Percentiles rank a stretch among this genome's conserved stretches.
Evolutionary conservation across 768 basidiomycete genomes (phyloP).

Genomic region (Xerocomellus chrysenteron): DNA sequence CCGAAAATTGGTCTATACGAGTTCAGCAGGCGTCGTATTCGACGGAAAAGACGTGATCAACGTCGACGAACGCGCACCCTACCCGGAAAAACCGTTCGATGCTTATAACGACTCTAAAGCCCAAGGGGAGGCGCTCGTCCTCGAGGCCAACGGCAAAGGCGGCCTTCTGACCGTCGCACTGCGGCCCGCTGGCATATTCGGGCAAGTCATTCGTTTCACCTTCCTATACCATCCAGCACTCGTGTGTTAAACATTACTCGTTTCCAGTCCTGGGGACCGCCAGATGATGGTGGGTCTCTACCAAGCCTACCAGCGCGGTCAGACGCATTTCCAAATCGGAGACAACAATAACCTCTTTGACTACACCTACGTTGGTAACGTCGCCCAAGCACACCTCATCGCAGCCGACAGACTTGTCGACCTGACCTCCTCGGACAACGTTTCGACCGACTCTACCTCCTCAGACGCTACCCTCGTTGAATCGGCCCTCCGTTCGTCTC

Average conservation of each 20-base stretch:
- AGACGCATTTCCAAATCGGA: constrained; percentile 93
- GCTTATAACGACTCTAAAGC: constrained; percentile 95
- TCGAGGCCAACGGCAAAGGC: constrained; percentile 82
- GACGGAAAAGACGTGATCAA: constrained; percentile 78
- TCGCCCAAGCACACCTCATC: constrained; percentile 90
- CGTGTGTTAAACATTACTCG: neutral
- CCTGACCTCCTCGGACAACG: constrained; percentile 40
- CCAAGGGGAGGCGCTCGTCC: constrained; percentile 77
- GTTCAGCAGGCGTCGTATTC: constrained; percentile 88
- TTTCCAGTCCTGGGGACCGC: constrained; percentile 80
- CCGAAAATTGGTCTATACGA: constrained; percentile 90
- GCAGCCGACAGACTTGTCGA: constrained; percentile 82
- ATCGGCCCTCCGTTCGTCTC: constrained; percentile 41
- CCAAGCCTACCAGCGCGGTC: constrained; percentile 72
- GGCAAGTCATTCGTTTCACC: constrained; percentile 47
- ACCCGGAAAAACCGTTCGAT: constrained; percentile 75
- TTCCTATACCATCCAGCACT: neutral
- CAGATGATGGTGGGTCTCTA: constrained; percentile 81
- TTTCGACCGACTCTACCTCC: constrained; percentile 8
- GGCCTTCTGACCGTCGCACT: constrained; percentile 88
- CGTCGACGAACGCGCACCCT: constrained; percentile 82
- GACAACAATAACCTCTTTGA: constrained; percentile 92
- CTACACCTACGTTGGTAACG: constrained; percentile 96
- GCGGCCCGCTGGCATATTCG: constrained; percentile 93
- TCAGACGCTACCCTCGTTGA: constrained; percentile 40